Evolutionary conservation across 768 basidiomycete species (phyloP), one percentile per base, ranked within the genome.

Genomic region (Tricholomella constricta): DNA sequence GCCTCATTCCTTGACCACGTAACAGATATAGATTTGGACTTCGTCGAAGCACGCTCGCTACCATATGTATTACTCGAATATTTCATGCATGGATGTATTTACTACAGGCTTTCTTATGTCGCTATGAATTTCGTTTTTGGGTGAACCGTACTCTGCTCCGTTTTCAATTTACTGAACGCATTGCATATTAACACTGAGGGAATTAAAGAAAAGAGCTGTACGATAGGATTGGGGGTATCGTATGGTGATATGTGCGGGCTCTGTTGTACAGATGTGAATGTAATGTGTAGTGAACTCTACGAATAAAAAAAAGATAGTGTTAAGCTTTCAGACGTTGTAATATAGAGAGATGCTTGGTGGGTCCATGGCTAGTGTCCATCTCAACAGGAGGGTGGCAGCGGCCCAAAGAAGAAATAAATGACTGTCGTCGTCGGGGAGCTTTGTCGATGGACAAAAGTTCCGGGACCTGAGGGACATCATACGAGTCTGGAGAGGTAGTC

Each of bases 1-100:
- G 76, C 51, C 69, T 80, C 15, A 72, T 78, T 60, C 66, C 72
- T 23, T 74, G 51, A 58, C 38, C 36, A 49, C 54, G 53, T 60
- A 52, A 50, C 29, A 32, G 23, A 50, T 46, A 37, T 26, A n/a
- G n/a, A 31, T 40, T 26, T 41, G 52, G 55, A 59, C 60, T 56
- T 23, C 17, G 11, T 43, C 15, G 23, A 26, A 15, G 15, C 38
- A 52, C 31, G 38, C 27, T 46, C 53, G 25, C 51, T 52, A 29
- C 27, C 43, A 54, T 57, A 37, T 62, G 56, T 62, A 60, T 48
- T 47, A 58, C 35, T 51, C 35, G 50, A 40, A 14, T 40, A 52
- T 59, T 20, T 48, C 36, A 43, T 37, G 46, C 45, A 59, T 48
- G 22, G 42, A 26, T 61, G 55, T 62, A 61, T 61, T 44, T 56